Conservation (phyloP, 1,139 yeast genomes). For the Zygosaccharomyces sapae region DNA sequence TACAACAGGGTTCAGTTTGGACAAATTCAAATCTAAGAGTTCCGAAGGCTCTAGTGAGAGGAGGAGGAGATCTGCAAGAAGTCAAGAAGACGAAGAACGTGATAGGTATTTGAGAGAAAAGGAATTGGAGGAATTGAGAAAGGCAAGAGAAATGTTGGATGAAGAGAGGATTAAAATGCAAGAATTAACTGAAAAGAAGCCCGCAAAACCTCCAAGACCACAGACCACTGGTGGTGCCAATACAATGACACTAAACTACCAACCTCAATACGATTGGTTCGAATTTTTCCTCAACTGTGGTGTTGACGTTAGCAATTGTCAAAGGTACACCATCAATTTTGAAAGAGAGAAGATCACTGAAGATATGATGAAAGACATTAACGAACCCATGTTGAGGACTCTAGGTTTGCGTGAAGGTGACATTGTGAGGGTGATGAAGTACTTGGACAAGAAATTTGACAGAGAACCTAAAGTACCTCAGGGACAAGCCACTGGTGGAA, state of each 20-base stretch:
- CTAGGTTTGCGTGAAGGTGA: slow-evolving; percentile 95
- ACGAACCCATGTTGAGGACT: slow-evolving; percentile 78
- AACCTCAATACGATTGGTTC: slow-evolving; percentile 84
- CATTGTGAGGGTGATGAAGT: slow-evolving; percentile 80
- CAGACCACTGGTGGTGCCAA: slow-evolving; percentile 26
- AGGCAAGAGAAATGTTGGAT: slow-evolving; percentile 37
- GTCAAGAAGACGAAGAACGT: slow-evolving; percentile 36
- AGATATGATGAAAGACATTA: slow-evolving; percentile 71
- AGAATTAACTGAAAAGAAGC: slow-evolving; percentile 32
- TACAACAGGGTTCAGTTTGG: slow-evolving; percentile 75
- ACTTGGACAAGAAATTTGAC: slow-evolving; percentile 68
- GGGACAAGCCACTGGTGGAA: slow-evolving; percentile 46
- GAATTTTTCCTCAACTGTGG: slow-evolving; percentile 92
- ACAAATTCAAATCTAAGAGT: slow-evolving; percentile 44
- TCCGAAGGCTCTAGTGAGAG: slow-evolving; percentile 24
- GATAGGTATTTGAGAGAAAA: slow-evolving; percentile 35
- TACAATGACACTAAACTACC: slow-evolving; percentile 31
- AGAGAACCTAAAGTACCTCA: slow-evolving; percentile 41
- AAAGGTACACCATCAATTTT: slow-evolving; percentile 83
- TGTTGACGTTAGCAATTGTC: slow-evolving; percentile 90
- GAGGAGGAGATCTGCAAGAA: slow-evolving; percentile 38
- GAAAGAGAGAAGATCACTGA: slow-evolving; percentile 91
- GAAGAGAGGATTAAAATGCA: slow-evolving; percentile 32
- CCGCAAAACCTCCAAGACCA: slow-evolving; percentile 40
- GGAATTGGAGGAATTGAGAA: slow-evolving; percentile 34